Conservation (phyloP, 2,329 filamentous ascomycete genomes). For the Cladosporium oxysporum region DNA sequence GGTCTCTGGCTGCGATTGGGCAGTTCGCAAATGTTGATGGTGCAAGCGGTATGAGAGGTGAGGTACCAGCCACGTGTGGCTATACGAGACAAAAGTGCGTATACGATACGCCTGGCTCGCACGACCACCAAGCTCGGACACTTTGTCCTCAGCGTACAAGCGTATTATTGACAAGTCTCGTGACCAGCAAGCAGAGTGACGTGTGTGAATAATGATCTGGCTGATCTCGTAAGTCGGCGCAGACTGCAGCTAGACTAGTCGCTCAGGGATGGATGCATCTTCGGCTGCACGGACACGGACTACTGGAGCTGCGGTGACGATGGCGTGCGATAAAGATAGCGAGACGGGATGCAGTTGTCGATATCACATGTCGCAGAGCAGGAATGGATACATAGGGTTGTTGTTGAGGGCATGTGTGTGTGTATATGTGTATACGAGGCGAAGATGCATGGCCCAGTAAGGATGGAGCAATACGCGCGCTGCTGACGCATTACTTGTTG, state of each 20-base stretch:
- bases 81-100: background rate
- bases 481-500: background rate
- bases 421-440: background rate
- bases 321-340: constrained; percentile 5
- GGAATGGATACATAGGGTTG: background rate
- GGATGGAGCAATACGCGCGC: background rate
- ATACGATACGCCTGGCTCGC: background rate
- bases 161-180: background rate
- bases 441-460: background rate
- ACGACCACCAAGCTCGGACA: background rate
- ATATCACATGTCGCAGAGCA: background rate
- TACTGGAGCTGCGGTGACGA: background rate
- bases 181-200: constrained; percentile 5
- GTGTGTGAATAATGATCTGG: constrained; percentile 1
- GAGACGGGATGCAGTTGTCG: background rate
- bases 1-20: background rate
- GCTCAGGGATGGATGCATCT: constrained; percentile 1
- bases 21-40: background rate
- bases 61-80: background rate
- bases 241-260: background rate
- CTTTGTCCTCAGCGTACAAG: background rate
- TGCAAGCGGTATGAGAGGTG: background rate
- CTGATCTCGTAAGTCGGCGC: background rate
- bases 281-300: background rate
- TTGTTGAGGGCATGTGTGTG: background rate